Conservation (phyloP, 495 filamentous ascomycete genomes). For the Aspergillus asperescens region DNA sequence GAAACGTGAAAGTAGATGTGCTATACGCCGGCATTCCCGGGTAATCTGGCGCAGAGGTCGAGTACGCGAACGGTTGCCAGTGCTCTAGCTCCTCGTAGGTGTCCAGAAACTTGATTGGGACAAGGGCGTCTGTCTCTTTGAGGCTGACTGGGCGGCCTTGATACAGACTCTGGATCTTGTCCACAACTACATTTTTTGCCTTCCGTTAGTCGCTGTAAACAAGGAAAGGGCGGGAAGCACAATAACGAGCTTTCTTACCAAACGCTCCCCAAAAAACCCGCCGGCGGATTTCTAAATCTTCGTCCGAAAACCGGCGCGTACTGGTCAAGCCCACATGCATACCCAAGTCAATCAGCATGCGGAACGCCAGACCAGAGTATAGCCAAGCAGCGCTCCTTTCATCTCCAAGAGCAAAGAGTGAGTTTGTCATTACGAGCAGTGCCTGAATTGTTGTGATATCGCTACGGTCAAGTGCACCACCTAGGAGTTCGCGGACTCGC, state of each 20-base stretch:
- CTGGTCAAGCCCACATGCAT: slow-evolving; percentile 24
- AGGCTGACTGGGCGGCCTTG: slow-evolving; percentile 22
- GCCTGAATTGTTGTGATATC: slow-evolving; percentile 46
- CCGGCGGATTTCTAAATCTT: slow-evolving; percentile 40
- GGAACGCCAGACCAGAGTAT: slow-evolving; percentile 40
- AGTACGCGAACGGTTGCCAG: slow-evolving; percentile 27
- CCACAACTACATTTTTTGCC: not conserved
- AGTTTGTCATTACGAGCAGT: slow-evolving; percentile 35
- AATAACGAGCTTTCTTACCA: slow-evolving; percentile 20
- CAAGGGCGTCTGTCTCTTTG: slow-evolving; percentile 4
- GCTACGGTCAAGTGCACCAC: slow-evolving; percentile 35
- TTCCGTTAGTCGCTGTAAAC: too few species aligned
- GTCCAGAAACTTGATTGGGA: slow-evolving; percentile 23
- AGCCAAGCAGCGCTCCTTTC: slow-evolving; percentile 40
- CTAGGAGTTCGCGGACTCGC: slow-evolving; percentile 36
- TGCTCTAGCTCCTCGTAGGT: slow-evolving; percentile 32
- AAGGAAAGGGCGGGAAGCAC: too few species aligned
- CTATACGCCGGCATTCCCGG: slow-evolving; percentile 6
- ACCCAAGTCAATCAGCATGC: slow-evolving; percentile 45
- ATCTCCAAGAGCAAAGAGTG: slow-evolving; percentile 37
- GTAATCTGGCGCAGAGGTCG: not conserved
- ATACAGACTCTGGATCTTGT: slow-evolving; percentile 27
- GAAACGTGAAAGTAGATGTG: not conserved
- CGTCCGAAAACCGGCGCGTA: slow-evolving; percentile 21
- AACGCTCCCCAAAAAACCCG: slow-evolving; percentile 41